phyloP scores from a whole-genome alignment of 106 monocot genomes.

The Dendrobium huoshanense region DNA sequence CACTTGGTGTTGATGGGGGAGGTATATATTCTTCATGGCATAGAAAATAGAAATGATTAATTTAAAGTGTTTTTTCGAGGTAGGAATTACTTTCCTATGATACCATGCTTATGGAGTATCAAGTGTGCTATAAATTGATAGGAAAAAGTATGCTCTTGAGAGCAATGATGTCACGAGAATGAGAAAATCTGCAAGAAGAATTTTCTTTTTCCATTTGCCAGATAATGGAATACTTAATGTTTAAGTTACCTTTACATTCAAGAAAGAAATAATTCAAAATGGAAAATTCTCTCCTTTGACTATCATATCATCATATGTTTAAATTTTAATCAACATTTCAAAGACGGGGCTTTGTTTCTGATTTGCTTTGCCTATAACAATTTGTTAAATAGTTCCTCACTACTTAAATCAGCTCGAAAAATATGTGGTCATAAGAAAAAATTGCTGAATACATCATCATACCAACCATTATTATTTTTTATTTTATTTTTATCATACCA shows the following conservation, averaged over 20 bases:
- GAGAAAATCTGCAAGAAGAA: no score
- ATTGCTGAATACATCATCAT: neutral
- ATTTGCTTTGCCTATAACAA: neutral
- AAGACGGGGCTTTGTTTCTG: neutral
- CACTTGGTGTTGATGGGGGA: constrained; percentile 93
- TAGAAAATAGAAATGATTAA: neutral
- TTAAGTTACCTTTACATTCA: neutral
- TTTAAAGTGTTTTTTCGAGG: neutral
- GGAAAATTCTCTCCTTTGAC: neutral
- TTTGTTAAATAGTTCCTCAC: neutral
- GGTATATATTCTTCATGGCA: constrained; percentile 27
- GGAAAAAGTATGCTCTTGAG: no score
- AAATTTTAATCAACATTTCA: neutral
- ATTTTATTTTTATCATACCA: neutral
- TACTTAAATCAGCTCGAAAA: neutral
- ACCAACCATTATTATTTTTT: neutral
- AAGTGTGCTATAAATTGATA: no score
- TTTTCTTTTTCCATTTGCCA: no score
- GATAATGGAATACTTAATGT: neutral
- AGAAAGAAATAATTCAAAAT: neutral
- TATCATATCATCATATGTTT: neutral
- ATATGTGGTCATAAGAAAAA: neutral
- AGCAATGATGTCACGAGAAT: no score
- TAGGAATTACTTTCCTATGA: no score
- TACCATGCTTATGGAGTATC: no score